Evolutionary conservation across 805 yeast species (phyloP), one percentile per base, ranked within the genome.

Genomic region (Kazachstania kunashirensis): DNA sequence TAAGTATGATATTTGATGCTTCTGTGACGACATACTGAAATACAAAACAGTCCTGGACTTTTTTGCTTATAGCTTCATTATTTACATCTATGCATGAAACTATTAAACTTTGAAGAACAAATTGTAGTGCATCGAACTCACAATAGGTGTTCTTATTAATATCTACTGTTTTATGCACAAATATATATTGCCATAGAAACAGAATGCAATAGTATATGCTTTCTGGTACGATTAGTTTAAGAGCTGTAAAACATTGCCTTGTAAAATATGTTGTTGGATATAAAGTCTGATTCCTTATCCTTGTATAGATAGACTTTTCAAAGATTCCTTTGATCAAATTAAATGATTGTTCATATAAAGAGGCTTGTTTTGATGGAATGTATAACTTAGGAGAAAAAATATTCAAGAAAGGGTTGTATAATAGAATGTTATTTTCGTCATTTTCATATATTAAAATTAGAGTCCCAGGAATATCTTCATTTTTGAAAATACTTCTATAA

Each of bases 381-480:
- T 10, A 20, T 19, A 30, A 12, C 19, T 13, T 19, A 56, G 49
- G 56, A 26, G 53, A 53, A 9, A 40, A 37, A n/a, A 51, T 23
- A 41, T 55, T 53, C 46, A 45, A 11, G 57, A 47, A 42, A 34
- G 61, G 43, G 47, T 53, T 31, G 60, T 53, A 34, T 31, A 61
- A 21, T 53, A 63, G 41, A 53, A 64, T 13, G n/a, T 6, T 13
- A 48, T 55, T 3, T 66, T 68, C 28, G 53, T 19, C 12, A 55
- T 24, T 19, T 16, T 32, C 19, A 30, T 52, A 51, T 46, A 2
- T 59, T 55, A 24, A 59, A 44, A 7, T 33, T 37, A 34, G 24
- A 3, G 6, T 66, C 43, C 36, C 53, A 57, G 35, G 61, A 62
- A 58, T 71, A 73, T 4, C 20, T 17, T 33, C 13, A 9, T 20